phyloP scores from a whole-genome alignment of 345 rosid genomes.

The Euphorbia lathyris region DNA sequence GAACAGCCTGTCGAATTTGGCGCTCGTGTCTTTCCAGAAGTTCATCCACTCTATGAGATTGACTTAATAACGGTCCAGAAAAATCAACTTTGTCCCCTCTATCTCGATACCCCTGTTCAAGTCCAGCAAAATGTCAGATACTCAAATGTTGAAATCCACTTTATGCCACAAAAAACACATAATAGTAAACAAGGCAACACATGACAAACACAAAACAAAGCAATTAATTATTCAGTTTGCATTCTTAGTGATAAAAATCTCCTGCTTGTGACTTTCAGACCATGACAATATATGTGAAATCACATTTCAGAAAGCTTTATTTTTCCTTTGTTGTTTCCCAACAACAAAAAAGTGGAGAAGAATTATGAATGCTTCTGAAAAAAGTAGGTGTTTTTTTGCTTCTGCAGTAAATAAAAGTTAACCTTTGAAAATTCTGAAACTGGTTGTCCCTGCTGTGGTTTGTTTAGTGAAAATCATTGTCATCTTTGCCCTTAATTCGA shows the following conservation, averaged over 20 bases:
- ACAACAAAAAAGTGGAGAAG: not conserved
- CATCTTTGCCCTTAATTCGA: no score
- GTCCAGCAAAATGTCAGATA: slow-evolving; percentile 2
- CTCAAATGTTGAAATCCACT: not conserved
- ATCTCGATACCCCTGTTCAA: slow-evolving; percentile 55
- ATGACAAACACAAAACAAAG: not conserved
- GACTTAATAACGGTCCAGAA: slow-evolving; percentile 83
- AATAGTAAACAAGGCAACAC: not conserved
- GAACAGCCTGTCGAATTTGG: slow-evolving; percentile 73
- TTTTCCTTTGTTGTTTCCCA: not conserved
- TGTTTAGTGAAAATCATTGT: no score
- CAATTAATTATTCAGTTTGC: not conserved
- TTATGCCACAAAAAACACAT: not conserved
- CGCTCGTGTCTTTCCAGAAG: slow-evolving; percentile 75
- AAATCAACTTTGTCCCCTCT: slow-evolving; percentile 75
- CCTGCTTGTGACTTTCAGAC: not conserved
- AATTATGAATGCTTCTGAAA: no score
- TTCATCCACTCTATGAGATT: slow-evolving; percentile 65
- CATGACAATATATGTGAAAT: not conserved
- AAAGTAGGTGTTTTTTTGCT: no score
- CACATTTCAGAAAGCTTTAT: not conserved
- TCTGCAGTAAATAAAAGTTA: no score
- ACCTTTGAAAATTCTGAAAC: no score
- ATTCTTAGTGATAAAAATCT: not conserved
- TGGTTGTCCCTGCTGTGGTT: no score